Conservation (phyloP, 371 early-diverging fungal genomes). For the Haplosporangium sp. region DNA sequence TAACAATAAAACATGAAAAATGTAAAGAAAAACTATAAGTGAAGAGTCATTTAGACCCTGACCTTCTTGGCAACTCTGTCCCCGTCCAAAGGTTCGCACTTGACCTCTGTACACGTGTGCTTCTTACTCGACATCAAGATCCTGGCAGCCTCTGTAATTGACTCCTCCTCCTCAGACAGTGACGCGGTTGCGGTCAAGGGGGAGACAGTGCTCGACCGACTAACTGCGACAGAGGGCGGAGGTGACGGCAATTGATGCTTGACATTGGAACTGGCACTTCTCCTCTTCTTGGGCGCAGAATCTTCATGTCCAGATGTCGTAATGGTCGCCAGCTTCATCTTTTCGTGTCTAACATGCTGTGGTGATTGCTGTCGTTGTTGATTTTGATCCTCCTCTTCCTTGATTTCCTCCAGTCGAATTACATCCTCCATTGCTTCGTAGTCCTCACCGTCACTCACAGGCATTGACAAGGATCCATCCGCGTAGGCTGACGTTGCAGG, state of each 20-base stretch:
- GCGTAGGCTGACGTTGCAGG: conserved; percentile 49
- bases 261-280: not conserved
- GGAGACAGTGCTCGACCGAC: conserved; percentile 50
- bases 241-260: conserved; percentile 36
- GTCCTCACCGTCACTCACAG: conserved; percentile 52
- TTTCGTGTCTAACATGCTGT: conserved; percentile 32
- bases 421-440: conserved; percentile 25
- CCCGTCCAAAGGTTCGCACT: conserved; percentile 5
- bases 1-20: conserved; percentile 4
- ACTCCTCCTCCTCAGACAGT: conserved; percentile 36
- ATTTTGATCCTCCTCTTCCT: conserved; percentile 33
- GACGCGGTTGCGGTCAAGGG: conserved; percentile 30
- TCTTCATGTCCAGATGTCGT: conserved; percentile 30
- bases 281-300: not conserved
- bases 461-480: conserved; percentile 54
- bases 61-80: conserved; percentile 29
- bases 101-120: conserved; percentile 19
- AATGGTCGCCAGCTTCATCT: conserved; percentile 46
- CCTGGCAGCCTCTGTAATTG: conserved; percentile 40
- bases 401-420: conserved; percentile 42
- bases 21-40: not conserved
- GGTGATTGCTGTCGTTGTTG: conserved; percentile 9
- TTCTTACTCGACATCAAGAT: conserved; percentile 40
- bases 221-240: conserved; percentile 37
- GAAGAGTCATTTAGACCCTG: conserved; percentile 12